Percentiles rank a stretch among this genome's conserved stretches.
These are phyloP conservation scores for Anacardium occidentale DNA, from an alignment of 345 rosid species.

Conservation along the genomic window DNA sequence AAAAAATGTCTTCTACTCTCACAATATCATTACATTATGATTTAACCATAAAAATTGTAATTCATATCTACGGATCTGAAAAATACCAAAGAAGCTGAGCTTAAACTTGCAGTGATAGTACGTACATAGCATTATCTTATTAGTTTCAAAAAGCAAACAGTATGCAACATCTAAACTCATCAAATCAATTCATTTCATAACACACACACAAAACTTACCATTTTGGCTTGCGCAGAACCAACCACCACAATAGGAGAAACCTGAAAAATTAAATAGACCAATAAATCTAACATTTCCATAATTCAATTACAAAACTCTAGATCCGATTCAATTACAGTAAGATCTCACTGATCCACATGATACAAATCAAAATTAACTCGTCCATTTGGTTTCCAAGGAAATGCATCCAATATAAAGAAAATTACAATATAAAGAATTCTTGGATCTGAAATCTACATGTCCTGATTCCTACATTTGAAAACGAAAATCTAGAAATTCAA, in stretches of 20 bases:
- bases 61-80: not conserved
- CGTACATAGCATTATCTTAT: not conserved
- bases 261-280: not conserved
- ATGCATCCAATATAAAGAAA: not conserved
- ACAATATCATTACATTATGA: not conserved
- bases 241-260: not conserved
- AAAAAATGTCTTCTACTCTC: not conserved
- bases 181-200: not conserved
- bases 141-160: not conserved
- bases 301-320: slow-evolving; percentile 7
- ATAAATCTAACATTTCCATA: not conserved
- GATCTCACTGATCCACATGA: slow-evolving; percentile 1
- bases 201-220: not conserved
- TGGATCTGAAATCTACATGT: slow-evolving; percentile 13
- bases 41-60: not conserved
- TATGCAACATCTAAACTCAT: not conserved
- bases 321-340: slow-evolving; percentile 5
- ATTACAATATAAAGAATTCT: not conserved
- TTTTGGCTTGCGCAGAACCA: slow-evolving; percentile 1
- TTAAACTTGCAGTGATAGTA: not conserved
- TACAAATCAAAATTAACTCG: not conserved
- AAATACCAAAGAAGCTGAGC: not conserved
- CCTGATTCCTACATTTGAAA: too few relatives aligned
- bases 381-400: not conserved
- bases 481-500: not conserved